A percentile compares a stretch with the other conserved stretches of the same genome.
phyloP scores from a whole-genome alignment of 106 monocot species.

The Phalaenopsis equestris region DNA sequence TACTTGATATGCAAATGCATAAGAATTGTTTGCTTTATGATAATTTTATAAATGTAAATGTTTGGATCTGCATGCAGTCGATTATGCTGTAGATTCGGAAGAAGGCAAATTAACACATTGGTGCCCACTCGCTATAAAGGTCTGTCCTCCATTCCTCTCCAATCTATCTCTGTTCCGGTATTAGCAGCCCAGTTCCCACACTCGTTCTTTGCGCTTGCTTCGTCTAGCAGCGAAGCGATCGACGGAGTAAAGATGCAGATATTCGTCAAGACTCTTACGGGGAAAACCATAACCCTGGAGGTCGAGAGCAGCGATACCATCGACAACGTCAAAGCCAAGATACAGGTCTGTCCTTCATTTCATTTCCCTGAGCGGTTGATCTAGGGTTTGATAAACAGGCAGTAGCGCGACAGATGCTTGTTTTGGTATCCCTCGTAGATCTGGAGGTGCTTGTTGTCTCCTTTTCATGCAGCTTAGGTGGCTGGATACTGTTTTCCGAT shows the following conservation, averaged over 20 bases:
- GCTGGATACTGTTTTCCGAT: background rate
- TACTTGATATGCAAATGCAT: too few relatives aligned
- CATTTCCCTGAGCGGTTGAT: background rate
- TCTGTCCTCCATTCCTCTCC: background rate
- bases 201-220: background rate
- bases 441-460: background rate
- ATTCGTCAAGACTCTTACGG: constrained; percentile 84
- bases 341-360: constrained; percentile 31
- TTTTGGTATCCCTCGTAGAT: background rate
- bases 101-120: too few relatives aligned
- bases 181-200: background rate
- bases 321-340: constrained; percentile 92
- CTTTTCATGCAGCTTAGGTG: background rate
- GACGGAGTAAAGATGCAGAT: constrained; percentile 50
- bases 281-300: constrained; percentile 85
- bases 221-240: background rate
- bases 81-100: too few relatives aligned
- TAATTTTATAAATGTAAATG: too few relatives aligned
- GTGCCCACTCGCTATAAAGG: too few relatives aligned
- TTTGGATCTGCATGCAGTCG: too few relatives aligned
- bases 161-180: background rate
- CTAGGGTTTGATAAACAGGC: background rate
- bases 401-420: background rate
- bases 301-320: constrained; percentile 87
- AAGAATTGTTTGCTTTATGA: too few relatives aligned